Base-by-base conservation (phyloP, 2,329 filamentous ascomycete species). In the Diplodia mutila region DNA sequence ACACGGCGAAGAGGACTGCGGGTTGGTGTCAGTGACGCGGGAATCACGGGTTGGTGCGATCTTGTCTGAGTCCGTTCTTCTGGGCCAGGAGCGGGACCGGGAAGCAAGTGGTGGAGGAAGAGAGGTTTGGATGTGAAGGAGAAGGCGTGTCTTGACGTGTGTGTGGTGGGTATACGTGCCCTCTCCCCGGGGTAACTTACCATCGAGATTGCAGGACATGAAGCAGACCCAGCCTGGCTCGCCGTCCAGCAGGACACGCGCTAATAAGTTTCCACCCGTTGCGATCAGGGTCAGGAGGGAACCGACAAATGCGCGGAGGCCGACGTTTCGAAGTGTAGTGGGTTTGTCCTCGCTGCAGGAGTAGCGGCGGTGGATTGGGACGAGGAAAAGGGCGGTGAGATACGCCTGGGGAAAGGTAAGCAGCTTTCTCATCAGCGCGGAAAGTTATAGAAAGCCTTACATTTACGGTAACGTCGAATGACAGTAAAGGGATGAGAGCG, bases 381-480 rank as follows among this genome's bases (percentile, higher is more conserved):
- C 79, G 2, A 90, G 77, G 73, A 90, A 90, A 16, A 90, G 78
- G 3, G 84, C 79, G 1, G 87, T 90, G 0, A 90, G 79, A 70
- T 89, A 90, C 23, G 88, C 57, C 57, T 61, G n/a, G 14, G 2
- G 6, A 8, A n/a, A 16, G 7, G 25, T 61, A 1, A 61, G 42
- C 8, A 3, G 34, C 21, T 14, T 11, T 14, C n/a, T 14, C 16
- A 32, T n/a, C 29, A n/a, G 16, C 1, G 7, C 7, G 1, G 2
- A 34, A n/a, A 27, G 6, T 46, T n/a, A 2, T 2, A 9, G 7
- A 3, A 9, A 16, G 1, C 16, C 37, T n/a, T 48, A 61, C 83
- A 71, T 90, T 90, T 65, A 88, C 84, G 1, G 88, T 70, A 14
- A 87, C 78, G 70, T 90, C 88, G 69, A 89, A 88, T 0, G 79